These are phyloP conservation scores for Phialophora macrospora DNA, from an alignment of 2,329 filamentous ascomycete genomes.

Conservation along the genomic window DNA sequence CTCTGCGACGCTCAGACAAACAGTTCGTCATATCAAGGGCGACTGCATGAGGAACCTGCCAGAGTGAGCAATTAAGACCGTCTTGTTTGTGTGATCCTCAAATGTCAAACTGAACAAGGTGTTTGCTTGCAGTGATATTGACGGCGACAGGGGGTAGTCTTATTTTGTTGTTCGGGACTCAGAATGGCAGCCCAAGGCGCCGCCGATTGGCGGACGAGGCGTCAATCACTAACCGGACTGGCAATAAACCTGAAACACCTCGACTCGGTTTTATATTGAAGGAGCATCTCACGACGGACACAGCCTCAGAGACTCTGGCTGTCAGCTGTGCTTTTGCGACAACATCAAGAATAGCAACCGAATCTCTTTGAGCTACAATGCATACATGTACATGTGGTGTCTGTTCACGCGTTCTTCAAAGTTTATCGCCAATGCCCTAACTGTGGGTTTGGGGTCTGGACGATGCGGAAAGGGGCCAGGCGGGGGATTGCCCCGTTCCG, in stretches of 20 bases:
- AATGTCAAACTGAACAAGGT: neutral
- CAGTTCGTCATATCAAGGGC: slow-evolving; percentile 22
- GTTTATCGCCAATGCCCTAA: neutral
- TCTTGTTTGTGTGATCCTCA: neutral
- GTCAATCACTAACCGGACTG: slow-evolving; percentile 11
- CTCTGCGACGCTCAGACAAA: slow-evolving; percentile 14
- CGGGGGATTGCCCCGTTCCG: neutral
- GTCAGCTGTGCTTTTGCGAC: neutral
- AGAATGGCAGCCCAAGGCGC: slow-evolving; percentile 26
- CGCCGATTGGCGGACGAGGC: slow-evolving; percentile 26
- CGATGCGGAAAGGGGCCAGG: neutral
- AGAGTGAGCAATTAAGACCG: neutral
- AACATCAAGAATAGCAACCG: neutral
- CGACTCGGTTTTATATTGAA: slow-evolving; percentile 3
- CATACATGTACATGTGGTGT: neutral
- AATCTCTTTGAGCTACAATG: neutral
- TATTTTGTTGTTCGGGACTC: slow-evolving; percentile 27
- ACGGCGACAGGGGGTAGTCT: slow-evolving; percentile 17
- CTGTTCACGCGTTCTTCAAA: neutral
- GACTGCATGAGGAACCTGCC: neutral
- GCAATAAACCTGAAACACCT: slow-evolving; percentile 31
- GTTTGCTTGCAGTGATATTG: slow-evolving; percentile 9
- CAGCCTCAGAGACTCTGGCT: slow-evolving; percentile 6
- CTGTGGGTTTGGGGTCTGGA: neutral
- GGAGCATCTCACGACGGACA: slow-evolving; percentile 16